These are phyloP conservation scores for Phylloporus rhodoxanthus DNA, from an alignment of 768 basidiomycete genomes.

Conservation along the genomic window DNA sequence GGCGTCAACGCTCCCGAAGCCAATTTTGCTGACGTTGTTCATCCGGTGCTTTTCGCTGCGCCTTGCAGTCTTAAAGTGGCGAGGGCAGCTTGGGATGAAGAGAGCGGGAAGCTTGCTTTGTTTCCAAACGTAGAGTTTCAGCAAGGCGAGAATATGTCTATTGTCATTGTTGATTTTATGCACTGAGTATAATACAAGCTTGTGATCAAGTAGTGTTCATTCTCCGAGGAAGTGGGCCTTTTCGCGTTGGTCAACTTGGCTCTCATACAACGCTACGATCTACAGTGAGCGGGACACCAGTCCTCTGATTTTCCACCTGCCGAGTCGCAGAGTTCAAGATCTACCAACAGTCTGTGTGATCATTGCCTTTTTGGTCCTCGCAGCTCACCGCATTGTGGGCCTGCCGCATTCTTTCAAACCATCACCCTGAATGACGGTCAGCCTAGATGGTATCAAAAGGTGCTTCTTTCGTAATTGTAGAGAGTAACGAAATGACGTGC, in stretches of 20 bases:
- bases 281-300: too few species aligned
- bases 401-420: not conserved
- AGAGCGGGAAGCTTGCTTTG: constrained; percentile 9
- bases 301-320: too few species aligned
- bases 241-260: too few species aligned
- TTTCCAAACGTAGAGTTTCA: constrained; percentile 2
- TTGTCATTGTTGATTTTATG: constrained; percentile 1
- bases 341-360: not conserved
- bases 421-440: not conserved
- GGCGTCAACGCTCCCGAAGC: constrained; percentile 1
- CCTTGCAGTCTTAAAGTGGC: not conserved
- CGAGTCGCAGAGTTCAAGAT: too few species aligned
- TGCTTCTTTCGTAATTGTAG: not conserved
- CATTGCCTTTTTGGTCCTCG: not conserved
- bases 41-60: not conserved
- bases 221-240: too few species aligned
- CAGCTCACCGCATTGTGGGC: not conserved
- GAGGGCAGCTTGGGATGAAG: constrained; percentile 12
- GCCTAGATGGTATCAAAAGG: not conserved
- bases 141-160: not conserved
- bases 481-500: not conserved
- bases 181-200: not conserved
- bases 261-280: too few species aligned
- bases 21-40: not conserved
- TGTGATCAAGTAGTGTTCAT: not conserved